Base-by-base conservation (phyloP, 2,329 filamentous ascomycete genomes). In the Dryadomyces quercus-mongolicae region DNA sequence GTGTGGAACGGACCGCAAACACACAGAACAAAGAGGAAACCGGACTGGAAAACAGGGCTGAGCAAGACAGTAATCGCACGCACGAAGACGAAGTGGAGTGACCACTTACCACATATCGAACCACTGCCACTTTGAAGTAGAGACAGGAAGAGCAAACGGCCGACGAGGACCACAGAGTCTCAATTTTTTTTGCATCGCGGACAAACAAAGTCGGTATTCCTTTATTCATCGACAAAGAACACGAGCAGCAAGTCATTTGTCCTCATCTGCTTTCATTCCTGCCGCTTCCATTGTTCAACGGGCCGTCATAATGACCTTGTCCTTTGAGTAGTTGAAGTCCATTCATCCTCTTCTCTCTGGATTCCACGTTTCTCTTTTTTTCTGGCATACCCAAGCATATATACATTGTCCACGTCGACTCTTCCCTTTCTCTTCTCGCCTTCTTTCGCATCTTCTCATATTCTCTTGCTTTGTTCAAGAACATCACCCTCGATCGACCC, bases 11-110 rank as follows among this genome's bases (percentile, higher is more conserved):
- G 20, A 15, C 43, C 36, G 40, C 45, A 55, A 49, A 49, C 49
- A 49, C 49, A 49, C 42, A 47, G 53, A 52, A 34, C 48, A 49
- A 12, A 49, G 49, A 49, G n/a, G 44, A 44, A 46, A 31, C 25
- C 25, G 25, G 25, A 31, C 25, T 31, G 25, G 25, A 31, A 31
- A 31, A 31, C 25, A 31, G 25, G 25, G 25, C 25, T 8, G 8
- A 31, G 8, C 25, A 31, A 31, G 25, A 40, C 8, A 40, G 7
- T 40, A 4, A 40, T 13, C 10, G 15, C 36, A 40, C 10, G 15
- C 36, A 40, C 25, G 25, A 31, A 31, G 25, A 31, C 25, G 25
- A 31, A 31, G 36, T 40, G 36, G 36, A 40, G 36, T 40, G 36
- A 40, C 36, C 7, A 12, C 36, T 40, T 16, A 40, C 10, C 36